Evolutionary conservation across 2,329 filamentous ascomycete species (phyloP).

Genomic region (Ceratocystis harringtonii): DNA sequence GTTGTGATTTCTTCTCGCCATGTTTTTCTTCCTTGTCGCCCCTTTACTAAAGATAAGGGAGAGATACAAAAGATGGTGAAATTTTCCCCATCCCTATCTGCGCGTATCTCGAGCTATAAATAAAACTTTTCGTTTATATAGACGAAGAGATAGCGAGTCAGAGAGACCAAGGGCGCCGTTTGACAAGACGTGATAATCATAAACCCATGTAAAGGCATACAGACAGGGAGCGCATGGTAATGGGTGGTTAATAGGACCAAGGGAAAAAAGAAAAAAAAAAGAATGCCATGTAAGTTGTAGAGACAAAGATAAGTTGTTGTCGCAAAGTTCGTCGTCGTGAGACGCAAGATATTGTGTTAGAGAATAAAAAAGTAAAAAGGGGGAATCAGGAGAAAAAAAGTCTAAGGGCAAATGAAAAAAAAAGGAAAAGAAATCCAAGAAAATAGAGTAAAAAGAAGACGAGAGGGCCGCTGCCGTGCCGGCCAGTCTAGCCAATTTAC

Average conservation of each 20-base stretch:
- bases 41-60: too few relatives aligned
- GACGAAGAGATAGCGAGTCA: too few relatives aligned
- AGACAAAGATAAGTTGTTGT: background rate
- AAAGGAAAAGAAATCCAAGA: conserved; percentile 12
- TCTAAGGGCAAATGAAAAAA: conserved; percentile 15
- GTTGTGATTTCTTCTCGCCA: too few relatives aligned
- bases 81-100: conserved; percentile 6
- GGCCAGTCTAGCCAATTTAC: conserved; percentile 28
- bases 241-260: background rate
- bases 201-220: conserved; percentile 8
- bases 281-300: background rate
- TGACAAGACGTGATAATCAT: conserved; percentile 7
- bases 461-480: background rate
- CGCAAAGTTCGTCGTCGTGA: conserved; percentile 15
- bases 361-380: conserved; percentile 9
- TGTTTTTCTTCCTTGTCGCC: too few relatives aligned
- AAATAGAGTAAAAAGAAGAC: background rate
- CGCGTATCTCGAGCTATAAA: background rate
- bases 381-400: conserved; percentile 12
- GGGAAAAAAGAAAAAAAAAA: background rate
- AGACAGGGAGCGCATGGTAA: background rate
- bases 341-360: background rate
- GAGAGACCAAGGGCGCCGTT: background rate
- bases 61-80: too few relatives aligned
- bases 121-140: too few relatives aligned